These are phyloP conservation scores for Trichocomaceae sp. DNA, from an alignment of 2,329 filamentous ascomycete species.

Conservation along the genomic window DNA sequence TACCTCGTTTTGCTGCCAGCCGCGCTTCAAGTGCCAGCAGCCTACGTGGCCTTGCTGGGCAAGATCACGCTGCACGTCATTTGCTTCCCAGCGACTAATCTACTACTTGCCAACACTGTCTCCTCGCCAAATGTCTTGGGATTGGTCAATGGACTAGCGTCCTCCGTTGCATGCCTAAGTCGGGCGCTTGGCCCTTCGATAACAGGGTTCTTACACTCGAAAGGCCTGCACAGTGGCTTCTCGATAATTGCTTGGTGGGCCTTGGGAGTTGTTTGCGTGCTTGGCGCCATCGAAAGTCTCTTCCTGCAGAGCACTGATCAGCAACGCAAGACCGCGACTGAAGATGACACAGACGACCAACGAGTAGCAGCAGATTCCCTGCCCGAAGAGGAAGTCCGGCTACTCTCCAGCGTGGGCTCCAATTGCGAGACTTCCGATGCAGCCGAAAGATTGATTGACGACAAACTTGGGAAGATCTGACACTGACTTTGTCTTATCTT, in stretches of 20 bases:
- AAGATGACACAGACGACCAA: constrained; percentile 10
- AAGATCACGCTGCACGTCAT: constrained; percentile 91
- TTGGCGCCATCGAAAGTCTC: constrained; percentile 68
- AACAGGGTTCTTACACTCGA: constrained; percentile 75
- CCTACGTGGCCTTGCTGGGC: constrained; percentile 74
- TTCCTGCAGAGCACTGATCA: constrained; percentile 62
- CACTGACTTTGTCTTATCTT: neutral
- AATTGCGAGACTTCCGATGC: constrained; percentile 3
- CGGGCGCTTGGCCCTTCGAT: constrained; percentile 83
- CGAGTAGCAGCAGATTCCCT: neutral
- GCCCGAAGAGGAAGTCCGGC: constrained; percentile 7
- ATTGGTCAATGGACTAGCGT: constrained; percentile 85
- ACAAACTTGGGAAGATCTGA: constrained; percentile 3
- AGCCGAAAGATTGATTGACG: neutral
- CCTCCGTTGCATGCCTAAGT: constrained; percentile 82
- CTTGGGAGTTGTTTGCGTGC: constrained; percentile 66
- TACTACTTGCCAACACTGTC: constrained; percentile 81
- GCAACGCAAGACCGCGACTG: constrained; percentile 13
- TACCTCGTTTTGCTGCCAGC: constrained; percentile 82
- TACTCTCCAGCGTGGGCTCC: constrained; percentile 1
- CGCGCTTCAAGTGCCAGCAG: constrained; percentile 61
- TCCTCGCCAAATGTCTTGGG: constrained; percentile 79
- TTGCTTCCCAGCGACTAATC: constrained; percentile 82
- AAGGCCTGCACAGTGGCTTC: constrained; percentile 71
- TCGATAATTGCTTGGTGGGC: constrained; percentile 93